A percentile compares a stretch with the other conserved stretches of the same genome.
Conservation (phyloP, 345 rosid species). For the Microcos paniculata region DNA sequence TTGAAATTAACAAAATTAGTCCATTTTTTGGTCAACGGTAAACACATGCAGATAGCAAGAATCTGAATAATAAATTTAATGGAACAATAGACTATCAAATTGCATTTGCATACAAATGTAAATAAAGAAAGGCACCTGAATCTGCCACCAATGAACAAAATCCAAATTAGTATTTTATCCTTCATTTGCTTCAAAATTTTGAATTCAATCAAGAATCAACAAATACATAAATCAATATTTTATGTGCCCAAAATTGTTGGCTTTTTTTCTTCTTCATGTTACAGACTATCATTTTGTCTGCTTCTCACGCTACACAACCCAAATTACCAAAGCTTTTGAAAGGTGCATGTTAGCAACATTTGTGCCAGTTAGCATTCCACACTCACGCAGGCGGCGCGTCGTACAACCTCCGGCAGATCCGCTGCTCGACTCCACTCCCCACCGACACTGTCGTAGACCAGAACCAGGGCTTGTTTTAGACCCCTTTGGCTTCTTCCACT, state of each 20-base stretch:
- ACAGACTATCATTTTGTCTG: conserved; percentile 21
- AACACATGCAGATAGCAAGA: too few relatives aligned
- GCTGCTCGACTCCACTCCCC: conserved; percentile 81
- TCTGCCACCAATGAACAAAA: background rate
- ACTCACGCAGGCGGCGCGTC: conserved; percentile 84
- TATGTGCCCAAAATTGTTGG: background rate
- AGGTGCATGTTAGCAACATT: background rate
- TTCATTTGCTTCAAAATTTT: background rate
- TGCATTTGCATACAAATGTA: too few relatives aligned
- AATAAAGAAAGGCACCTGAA: too few relatives aligned
- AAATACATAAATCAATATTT: background rate
- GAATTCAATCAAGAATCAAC: background rate
- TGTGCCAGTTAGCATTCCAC: conserved; percentile 47
- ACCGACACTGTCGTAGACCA: conserved; percentile 51
- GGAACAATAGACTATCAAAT: too few relatives aligned
- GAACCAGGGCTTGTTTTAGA: conserved; percentile 54
- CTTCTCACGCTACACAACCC: conserved; percentile 4
- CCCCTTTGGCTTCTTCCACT: conserved; percentile 69
- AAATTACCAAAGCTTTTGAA: background rate
- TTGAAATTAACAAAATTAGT: too few relatives aligned
- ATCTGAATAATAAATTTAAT: too few relatives aligned
- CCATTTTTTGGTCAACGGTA: too few relatives aligned
- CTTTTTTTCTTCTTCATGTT: conserved; percentile 6
- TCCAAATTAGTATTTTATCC: background rate
- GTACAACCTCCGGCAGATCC: conserved; percentile 63